These are phyloP conservation scores for Panus rudis DNA, from an alignment of 768 basidiomycete species.

Conservation along the genomic window DNA sequence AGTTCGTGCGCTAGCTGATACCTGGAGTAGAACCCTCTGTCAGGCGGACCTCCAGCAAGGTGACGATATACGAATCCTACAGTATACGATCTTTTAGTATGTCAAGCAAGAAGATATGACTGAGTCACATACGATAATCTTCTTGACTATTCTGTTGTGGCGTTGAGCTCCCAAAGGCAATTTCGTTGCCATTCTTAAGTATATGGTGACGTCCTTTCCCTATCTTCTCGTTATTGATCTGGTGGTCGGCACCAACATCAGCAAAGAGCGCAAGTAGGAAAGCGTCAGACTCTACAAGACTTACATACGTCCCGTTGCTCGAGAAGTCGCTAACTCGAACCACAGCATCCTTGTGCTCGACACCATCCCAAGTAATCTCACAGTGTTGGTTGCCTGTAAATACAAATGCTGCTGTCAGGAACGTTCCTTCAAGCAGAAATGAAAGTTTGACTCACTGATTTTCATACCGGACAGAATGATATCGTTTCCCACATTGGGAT, in stretches of 20 bases:
- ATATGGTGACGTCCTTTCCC: constrained; percentile 48
- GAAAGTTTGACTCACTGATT: constrained; percentile 49
- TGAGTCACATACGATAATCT: constrained; percentile 60
- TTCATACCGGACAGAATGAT: constrained; percentile 62
- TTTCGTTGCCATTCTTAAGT: constrained; percentile 75
- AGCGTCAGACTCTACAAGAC: constrained; percentile 16
- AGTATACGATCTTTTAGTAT: background rate
- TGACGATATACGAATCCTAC: constrained; percentile 71
- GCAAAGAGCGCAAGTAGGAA: background rate
- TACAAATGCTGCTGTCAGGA: constrained; percentile 20
- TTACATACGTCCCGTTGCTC: constrained; percentile 70
- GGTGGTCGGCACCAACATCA: background rate
- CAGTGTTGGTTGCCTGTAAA: constrained; percentile 48
- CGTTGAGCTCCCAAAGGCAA: constrained; percentile 67
- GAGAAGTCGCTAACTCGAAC: constrained; percentile 51
- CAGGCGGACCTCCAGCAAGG: constrained; percentile 41
- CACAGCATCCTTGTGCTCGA: constrained; percentile 30
- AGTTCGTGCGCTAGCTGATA: constrained; percentile 69
- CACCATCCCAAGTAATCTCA: constrained; percentile 52
- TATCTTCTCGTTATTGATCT: constrained; percentile 68
- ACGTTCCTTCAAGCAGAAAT: background rate
- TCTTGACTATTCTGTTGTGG: constrained; percentile 43
- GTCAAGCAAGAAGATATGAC: background rate
- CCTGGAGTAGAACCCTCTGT: constrained; percentile 49
- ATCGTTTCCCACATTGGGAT: constrained; percentile 29